Conservation (phyloP, 257 asterid genomes). For the Linaria vulgaris region DNA sequence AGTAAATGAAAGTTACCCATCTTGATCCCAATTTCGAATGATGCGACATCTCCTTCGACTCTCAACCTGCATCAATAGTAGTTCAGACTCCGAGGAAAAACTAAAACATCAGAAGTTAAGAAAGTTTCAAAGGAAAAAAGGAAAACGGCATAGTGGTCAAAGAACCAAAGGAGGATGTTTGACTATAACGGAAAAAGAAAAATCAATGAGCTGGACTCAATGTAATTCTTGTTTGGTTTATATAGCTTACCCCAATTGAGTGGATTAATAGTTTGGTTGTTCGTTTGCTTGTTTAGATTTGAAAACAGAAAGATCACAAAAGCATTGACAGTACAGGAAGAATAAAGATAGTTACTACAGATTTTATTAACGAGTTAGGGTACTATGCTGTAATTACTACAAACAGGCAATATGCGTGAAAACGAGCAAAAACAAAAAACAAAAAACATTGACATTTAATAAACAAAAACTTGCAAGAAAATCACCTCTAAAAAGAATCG, state of each 20-base stretch:
- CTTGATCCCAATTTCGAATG: slow-evolving; percentile 85
- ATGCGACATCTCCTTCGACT: slow-evolving; percentile 90
- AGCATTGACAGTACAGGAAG: no score
- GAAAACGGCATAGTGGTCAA: no score
- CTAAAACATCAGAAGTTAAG: slow-evolving; percentile 14
- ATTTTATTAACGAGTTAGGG: background rate
- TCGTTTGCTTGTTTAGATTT: no score
- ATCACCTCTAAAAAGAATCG: slow-evolving; percentile 95
- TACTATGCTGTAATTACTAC: background rate
- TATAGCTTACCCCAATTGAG: no score
- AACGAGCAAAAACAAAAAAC: no score
- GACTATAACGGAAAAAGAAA: no score
- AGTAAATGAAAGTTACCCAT: slow-evolving; percentile 59
- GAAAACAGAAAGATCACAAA: no score
- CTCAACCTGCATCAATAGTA: slow-evolving; percentile 64
- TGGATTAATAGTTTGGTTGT: no score
- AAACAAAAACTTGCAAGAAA: slow-evolving; percentile 10
- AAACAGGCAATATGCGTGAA: slow-evolving; percentile 17
- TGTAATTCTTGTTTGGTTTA: no score
- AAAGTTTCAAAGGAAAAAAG: no score
- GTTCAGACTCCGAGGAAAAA: slow-evolving; percentile 24
- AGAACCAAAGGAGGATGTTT: no score
- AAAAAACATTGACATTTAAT: background rate
- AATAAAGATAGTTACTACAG: background rate
- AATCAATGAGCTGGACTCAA: no score